Base-by-base conservation (phyloP, 179 eudicot genomes). In the Actinidia arguta region DNA sequence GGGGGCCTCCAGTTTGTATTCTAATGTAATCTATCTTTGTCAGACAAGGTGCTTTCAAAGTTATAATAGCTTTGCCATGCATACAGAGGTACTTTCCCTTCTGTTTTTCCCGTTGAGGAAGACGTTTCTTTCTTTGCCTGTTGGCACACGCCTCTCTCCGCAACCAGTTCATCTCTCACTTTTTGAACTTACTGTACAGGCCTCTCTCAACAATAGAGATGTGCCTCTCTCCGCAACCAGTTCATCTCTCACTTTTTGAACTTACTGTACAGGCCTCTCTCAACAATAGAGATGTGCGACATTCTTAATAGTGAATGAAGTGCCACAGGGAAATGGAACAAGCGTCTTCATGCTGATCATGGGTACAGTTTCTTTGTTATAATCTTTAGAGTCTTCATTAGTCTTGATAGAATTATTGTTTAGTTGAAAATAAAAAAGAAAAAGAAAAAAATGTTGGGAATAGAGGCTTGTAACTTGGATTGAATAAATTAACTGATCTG, bases 281-380 rank as follows among this genome's bases (percentile, higher is more conserved):
- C 54, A 71, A 13, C 11, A 52, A 20, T 46, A 54, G 17, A 71
- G 52, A 25, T 0, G 25, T 71, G 75, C 75, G 75, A 39, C 55
- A n/a, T 71, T n/a, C 54, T 22, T 16, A 47, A 50, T 71, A 47
- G 36, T 31, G 55, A 71, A 10, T 47, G 50, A 52, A 12, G 17
- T 0, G 4, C 36, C 36, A 31, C 36, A 31, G 36, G 36, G 36
- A 31, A 31, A 31, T 7, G 14, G 54, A 48, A 51, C 51, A n/a
- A 72, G 55, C 55, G n/a, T 72, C 55, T 47, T 72, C 75, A 48
- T 72, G 55, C 55, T 48, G 48, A 22, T 72, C 9, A 31, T n/a
- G 6, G 56, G 56, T 48, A 48, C 56, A 22, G 75, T 72, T 72
- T 72, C 18, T 5, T 47, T n/a, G 75, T 27, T 52, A 46, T n/a